These are phyloP conservation scores for Globisporangium paroecandrum DNA, from an alignment of 352 stramenopile species.

Conservation along the genomic window DNA sequence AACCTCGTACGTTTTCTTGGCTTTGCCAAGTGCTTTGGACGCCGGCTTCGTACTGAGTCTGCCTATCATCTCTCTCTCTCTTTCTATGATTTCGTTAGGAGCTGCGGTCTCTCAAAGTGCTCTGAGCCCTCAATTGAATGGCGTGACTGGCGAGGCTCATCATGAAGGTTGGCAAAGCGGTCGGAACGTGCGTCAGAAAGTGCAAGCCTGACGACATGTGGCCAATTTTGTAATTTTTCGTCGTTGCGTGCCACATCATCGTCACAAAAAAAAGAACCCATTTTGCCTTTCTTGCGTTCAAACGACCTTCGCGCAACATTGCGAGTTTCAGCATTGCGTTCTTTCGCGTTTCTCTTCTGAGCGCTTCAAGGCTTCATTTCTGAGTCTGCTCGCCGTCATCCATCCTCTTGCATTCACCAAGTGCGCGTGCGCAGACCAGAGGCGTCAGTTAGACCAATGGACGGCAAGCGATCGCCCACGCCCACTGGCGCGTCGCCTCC, in stretches of 20 bases:
- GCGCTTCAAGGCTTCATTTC: background rate
- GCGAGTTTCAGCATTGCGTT: background rate
- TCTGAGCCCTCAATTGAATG: conserved; percentile 1
- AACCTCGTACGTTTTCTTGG: conserved; percentile 48
- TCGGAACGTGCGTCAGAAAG: background rate
- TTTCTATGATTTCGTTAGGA: background rate
- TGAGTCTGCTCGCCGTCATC: background rate
- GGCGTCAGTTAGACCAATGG: background rate
- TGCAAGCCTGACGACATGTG: background rate
- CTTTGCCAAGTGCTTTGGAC: background rate
- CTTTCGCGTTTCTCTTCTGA: background rate
- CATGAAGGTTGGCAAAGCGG: background rate
- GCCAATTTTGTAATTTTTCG: background rate
- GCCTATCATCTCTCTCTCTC: background rate
- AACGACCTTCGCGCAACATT: conserved; percentile 7
- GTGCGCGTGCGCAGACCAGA: background rate
- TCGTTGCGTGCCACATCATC: background rate
- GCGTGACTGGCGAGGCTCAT: background rate
- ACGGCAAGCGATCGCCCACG: background rate
- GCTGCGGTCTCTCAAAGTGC: conserved; percentile 2
- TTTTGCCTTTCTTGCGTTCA: background rate
- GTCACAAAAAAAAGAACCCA: conserved; percentile 4
- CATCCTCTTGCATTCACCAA: background rate
- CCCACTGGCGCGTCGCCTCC: background rate
- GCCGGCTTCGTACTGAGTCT: background rate